Evolutionary conservation across 2,329 filamentous ascomycete genomes (phyloP), one percentile per base, ranked within the genome.

Genomic region (Alternaria atra): DNA sequence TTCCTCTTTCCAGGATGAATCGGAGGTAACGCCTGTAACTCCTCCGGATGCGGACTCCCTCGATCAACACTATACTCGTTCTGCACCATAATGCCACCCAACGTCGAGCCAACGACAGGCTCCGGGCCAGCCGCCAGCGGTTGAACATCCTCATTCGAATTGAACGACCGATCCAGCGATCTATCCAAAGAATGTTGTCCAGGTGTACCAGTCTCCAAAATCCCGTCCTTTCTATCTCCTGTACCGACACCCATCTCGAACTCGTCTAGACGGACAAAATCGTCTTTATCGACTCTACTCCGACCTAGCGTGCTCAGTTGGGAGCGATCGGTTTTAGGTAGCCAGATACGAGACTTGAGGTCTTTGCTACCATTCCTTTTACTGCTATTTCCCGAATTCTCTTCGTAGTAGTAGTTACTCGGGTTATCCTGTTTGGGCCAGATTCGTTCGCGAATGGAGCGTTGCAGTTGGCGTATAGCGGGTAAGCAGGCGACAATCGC

Each of bases 401-500:
- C 43, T 4, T 32, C 25, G n/a, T 20, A 50, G 25, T 55, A 55
- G 46, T 50, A 37, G 2, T 47, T 25, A 1, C 25, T 42, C 15
- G 42, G 12, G 25, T 23, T 55, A 13, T 30, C 23, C 23, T 46
- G 12, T 39, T 55, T 55, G 25, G 53, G 53, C 42, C 42, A 55
- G 13, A 55, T 39, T 1, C 53, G 53, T 23, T 55, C 53, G 43
- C 39, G 37, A 12, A 64, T 47, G 34, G 51, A 57, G 30, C 63
- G 44, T 40, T 68, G 67, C 62, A 30, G 32, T 17, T 50, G 46
- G 13, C 46, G 46, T 13, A 50, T 50, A 5, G 46, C 46, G 46
- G 72, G 73, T 15, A 74, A 50, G 44, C 73, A 75, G 6, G 70
- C 72, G 54, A 70, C 44, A 47, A 75, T 63, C 51, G 73, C 64